Evolutionary conservation across 73 alveolate genomes (phyloP).

Genomic region (Blepharisma stoltei): DNA sequence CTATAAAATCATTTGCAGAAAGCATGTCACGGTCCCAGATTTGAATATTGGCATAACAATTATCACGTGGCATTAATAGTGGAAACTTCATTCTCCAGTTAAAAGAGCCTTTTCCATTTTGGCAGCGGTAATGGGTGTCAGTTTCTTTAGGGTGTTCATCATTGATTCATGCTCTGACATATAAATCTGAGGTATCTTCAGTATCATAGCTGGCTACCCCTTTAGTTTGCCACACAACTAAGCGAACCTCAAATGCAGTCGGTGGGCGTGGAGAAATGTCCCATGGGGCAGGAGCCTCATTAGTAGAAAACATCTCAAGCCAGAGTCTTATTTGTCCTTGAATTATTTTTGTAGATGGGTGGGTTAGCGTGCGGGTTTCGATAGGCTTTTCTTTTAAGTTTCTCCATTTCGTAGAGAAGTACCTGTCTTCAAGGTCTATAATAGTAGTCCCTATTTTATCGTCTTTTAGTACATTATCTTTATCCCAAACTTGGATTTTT

Average conservation of each 20-base stretch:
- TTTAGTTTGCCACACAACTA: conserved; percentile 91
- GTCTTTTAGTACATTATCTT: conserved; percentile 90
- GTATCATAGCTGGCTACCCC: conserved; percentile 85
- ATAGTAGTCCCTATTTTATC: conserved; percentile 90
- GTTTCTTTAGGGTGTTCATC: conserved; percentile 76
- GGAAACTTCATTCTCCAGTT: conserved; percentile 93
- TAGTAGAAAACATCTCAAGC: conserved; percentile 83
- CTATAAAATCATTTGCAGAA: conserved; percentile 88
- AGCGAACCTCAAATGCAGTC: conserved; percentile 81
- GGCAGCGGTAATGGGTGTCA: conserved; percentile 94
- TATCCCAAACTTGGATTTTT: conserved; percentile 86
- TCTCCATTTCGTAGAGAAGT: conserved; percentile 89
- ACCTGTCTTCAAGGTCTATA: conserved; percentile 97
- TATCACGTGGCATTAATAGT: conserved; percentile 64
- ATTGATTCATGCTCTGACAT: conserved; percentile 85
- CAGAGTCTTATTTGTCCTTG: conserved; percentile 90
- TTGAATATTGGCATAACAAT: conserved; percentile 66
- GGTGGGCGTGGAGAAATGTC: conserved; percentile 86
- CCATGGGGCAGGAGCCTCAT: conserved; percentile 48
- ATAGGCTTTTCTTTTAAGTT: conserved; percentile 85
- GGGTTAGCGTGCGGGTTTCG: conserved; percentile 82
- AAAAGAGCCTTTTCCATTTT: conserved; percentile 77
- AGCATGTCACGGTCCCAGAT: conserved; percentile 90
- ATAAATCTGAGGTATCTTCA: conserved; percentile 97
- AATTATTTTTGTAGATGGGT: conserved; percentile 76